Evolutionary conservation across 2,329 filamentous ascomycete genomes (phyloP), one percentile per base, ranked within the genome.

Genomic region (Trichoderma semiorbis): DNA sequence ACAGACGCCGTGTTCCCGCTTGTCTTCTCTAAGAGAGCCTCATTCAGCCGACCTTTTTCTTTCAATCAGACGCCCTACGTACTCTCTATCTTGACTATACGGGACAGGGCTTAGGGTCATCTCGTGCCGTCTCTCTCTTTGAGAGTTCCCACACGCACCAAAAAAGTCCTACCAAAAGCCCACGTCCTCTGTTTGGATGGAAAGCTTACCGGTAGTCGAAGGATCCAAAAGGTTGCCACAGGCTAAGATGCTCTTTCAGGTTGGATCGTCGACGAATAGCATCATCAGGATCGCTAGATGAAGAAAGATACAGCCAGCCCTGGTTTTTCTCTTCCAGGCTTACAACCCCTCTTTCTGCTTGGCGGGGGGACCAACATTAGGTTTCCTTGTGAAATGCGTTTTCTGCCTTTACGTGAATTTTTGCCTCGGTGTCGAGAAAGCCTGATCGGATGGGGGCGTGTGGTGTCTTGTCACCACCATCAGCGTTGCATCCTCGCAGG

Each of bases 401-500:
- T 43, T 43, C 14, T 50, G 62, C 62, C 30, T 53, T 24, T 53
- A 50, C 11, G 47, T 53, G 10, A 24, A 24, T 53, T 24, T 21
- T 36, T 57, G 18, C 30, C 50, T 67, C 64, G 64, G 47, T n/a
- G 30, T 36, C 10, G 30, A 43, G 36, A 39, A 26, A 8, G 47
- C 36, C 32, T 47, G 66, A 69, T 69, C 58, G 21, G 58, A 62
- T 61, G 39, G 39, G 39, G 39, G 34, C 34, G 26, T n/a, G 66
- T 39, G 60, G 60, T 39, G 60, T 16, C 62, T 34, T 65, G 26
- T 47, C 62, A 53, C 66, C 66, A 69, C 66, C 55, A 62, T 61
- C 53, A 61, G 64, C n/a, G 66, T 69, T 53, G 57, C 66, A 69
- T 69, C 57, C 66, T 30, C 28, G 39, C 57, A 53, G 66, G 39